Evolutionary conservation across 2,329 filamentous ascomycete species (phyloP).

Genomic region (Xylariaceae sp.): DNA sequence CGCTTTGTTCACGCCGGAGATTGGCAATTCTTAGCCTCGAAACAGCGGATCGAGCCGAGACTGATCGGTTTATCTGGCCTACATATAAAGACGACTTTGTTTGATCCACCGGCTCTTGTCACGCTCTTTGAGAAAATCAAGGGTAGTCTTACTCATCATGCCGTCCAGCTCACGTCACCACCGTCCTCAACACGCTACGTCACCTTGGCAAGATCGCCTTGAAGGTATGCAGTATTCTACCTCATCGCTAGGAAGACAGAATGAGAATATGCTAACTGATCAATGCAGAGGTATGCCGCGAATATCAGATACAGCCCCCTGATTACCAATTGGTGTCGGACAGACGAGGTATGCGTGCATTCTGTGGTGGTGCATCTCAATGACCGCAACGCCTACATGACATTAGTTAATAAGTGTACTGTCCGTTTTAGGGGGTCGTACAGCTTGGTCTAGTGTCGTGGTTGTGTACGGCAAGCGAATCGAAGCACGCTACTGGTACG

Average conservation of each 20-base stretch:
- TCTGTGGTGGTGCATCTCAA: not conserved
- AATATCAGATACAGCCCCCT: slow-evolving; percentile 51
- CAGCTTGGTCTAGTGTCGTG: slow-evolving; percentile 84
- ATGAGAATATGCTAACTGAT: slow-evolving; percentile 8
- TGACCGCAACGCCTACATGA: not conserved
- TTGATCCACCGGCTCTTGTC: not conserved
- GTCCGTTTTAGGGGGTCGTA: slow-evolving; percentile 67
- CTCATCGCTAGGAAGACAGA: slow-evolving; percentile 1
- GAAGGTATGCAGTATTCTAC: slow-evolving; percentile 40
- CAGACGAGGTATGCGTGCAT: slow-evolving; percentile 57
- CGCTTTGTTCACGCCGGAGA: not conserved
- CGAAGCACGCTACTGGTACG: slow-evolving; percentile 85
- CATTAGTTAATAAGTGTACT: slow-evolving; percentile 10
- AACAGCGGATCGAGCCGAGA: not conserved
- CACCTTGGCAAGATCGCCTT: slow-evolving; percentile 56
- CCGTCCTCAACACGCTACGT: slow-evolving; percentile 18
- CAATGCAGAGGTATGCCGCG: slow-evolving; percentile 54
- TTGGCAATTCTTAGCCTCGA: too few relatives aligned
- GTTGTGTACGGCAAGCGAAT: slow-evolving; percentile 64
- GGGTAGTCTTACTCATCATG: slow-evolving; percentile 20
- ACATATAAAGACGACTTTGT: not conserved
- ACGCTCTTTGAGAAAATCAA: not conserved
- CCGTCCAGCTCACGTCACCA: slow-evolving; percentile 23
- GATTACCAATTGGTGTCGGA: slow-evolving; percentile 72
- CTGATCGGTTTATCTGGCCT: not conserved